Percentiles rank a stretch among this genome's conserved stretches.
Evolutionary conservation across 163 green algal species (phyloP).

Genomic region (Chloroidium sp.): DNA sequence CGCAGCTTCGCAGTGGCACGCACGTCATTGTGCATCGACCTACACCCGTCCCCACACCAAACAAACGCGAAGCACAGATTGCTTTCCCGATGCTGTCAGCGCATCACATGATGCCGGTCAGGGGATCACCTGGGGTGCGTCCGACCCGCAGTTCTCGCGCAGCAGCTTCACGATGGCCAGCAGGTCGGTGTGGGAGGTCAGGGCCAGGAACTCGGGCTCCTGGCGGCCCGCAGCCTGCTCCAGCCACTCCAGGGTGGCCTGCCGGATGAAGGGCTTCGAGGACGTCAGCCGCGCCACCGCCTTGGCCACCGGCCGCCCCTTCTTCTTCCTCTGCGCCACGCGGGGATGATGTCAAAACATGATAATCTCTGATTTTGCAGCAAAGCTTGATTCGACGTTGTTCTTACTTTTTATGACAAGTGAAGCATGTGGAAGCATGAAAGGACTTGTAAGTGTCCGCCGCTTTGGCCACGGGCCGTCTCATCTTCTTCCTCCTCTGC

Average conservation of each 20-base stretch:
- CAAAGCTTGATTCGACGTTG: too few relatives aligned
- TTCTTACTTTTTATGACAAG: too few relatives aligned
- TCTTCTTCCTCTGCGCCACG: not conserved
- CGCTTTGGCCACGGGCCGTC: too few relatives aligned
- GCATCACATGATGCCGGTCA: not conserved
- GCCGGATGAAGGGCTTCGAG: constrained; percentile 3
- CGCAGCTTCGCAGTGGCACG: too few relatives aligned
- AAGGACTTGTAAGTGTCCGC: too few relatives aligned
- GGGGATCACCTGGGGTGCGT: not conserved
- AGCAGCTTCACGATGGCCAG: constrained; percentile 14
- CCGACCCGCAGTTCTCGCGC: not conserved
- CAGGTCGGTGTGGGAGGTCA: constrained; percentile 27
- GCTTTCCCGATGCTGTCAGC: not conserved
- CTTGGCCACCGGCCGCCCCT: constrained; percentile 12
- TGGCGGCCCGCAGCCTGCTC: constrained; percentile 15
- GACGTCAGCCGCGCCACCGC: constrained; percentile 21
- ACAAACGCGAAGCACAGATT: not conserved
- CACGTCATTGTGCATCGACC: too few relatives aligned
- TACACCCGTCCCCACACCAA: too few relatives aligned
- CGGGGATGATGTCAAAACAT: too few relatives aligned
- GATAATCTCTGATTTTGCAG: too few relatives aligned
- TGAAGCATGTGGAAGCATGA: too few relatives aligned
- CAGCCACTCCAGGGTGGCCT: constrained; percentile 28
- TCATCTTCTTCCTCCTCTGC: too few relatives aligned
- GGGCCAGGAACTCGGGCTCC: constrained; percentile 24